A percentile compares a stretch with the other conserved stretches of the same genome.
phyloP scores from a whole-genome alignment of 176 grass and related monocot species.

The Alloteropsis semialata region DNA sequence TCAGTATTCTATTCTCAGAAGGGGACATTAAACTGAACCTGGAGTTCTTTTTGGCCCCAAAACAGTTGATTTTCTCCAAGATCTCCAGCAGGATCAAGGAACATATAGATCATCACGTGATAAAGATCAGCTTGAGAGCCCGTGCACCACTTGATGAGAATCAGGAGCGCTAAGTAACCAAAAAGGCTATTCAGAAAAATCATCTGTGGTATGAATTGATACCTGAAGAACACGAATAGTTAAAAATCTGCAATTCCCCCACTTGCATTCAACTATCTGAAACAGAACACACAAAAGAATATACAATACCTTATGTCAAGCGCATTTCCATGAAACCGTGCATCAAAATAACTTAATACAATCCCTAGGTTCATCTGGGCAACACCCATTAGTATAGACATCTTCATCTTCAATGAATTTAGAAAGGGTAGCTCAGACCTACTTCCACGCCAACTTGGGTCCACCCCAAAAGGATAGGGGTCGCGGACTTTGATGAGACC shows the following conservation, averaged over 20 bases:
- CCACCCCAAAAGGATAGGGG: constrained; percentile 97
- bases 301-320: constrained; percentile 83
- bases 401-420: constrained; percentile 99
- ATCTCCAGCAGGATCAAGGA: constrained; percentile 86
- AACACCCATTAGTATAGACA: constrained; percentile 97
- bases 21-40: constrained; percentile 54
- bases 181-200: constrained; percentile 99
- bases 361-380: constrained; percentile 97
- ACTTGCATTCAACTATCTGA: neutral
- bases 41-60: constrained; percentile 92
- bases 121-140: constrained; percentile 96
- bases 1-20: constrained; percentile 28
- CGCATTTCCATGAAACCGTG: constrained; percentile 84
- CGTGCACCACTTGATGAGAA: constrained; percentile 94
- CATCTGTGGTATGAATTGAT: constrained; percentile 96
- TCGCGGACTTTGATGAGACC: constrained; percentile 88
- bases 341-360: constrained; percentile 94
- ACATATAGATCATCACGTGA: constrained; percentile 99
- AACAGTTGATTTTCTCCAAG: constrained; percentile 97
- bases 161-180: constrained; percentile 92
- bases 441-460: constrained; percentile 96
- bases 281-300: constrained; percentile 22
- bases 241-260: neutral
- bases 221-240: constrained; percentile 53
- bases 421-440: constrained; percentile 97